phyloP scores from a whole-genome alignment of 1,284 basidiomycete species.

The Moesziomyces sp. region DNA sequence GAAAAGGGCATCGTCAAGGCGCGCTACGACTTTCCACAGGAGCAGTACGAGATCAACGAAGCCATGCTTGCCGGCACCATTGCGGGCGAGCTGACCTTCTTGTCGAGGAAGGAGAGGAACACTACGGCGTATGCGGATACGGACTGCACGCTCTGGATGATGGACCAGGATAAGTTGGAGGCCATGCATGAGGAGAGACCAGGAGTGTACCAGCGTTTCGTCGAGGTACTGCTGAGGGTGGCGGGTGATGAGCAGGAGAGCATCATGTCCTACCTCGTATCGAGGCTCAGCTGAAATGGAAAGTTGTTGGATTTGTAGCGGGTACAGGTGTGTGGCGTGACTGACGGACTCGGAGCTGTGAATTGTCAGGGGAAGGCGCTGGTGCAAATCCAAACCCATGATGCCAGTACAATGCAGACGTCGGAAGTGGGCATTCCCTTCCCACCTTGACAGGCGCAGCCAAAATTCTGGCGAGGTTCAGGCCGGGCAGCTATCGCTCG shows the following conservation, averaged over 20 bases:
- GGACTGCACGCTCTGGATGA: slow-evolving; percentile 60
- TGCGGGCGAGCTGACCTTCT: slow-evolving; percentile 64
- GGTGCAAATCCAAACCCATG: too few relatives aligned
- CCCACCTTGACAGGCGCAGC: too few relatives aligned
- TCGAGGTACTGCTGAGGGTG: slow-evolving; percentile 58
- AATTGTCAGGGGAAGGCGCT: too few relatives aligned
- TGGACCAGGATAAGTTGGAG: slow-evolving; percentile 42
- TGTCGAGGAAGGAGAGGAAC: slow-evolving; percentile 56
- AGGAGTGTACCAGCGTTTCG: slow-evolving; percentile 39
- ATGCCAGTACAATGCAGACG: too few relatives aligned
- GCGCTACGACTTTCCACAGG: slow-evolving; percentile 63
- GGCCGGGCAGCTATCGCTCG: too few relatives aligned
- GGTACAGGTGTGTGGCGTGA: too few relatives aligned
- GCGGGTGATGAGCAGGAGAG: slow-evolving; percentile 64
- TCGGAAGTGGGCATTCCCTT: too few relatives aligned
- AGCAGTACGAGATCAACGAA: slow-evolving; percentile 66
- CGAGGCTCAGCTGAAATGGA: slow-evolving; percentile 46
- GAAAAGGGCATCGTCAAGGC: slow-evolving; percentile 65
- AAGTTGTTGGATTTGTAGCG: too few relatives aligned
- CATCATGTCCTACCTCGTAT: slow-evolving; percentile 65
- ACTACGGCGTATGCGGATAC: slow-evolving; percentile 62
- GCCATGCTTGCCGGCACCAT: slow-evolving; percentile 67
- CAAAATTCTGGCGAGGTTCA: too few relatives aligned
- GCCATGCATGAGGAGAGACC: slow-evolving; percentile 39
- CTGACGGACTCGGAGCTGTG: too few relatives aligned